Base-by-base conservation (phyloP, 73 alveolate genomes). In the Paramecium sexaurelia region DNA sequence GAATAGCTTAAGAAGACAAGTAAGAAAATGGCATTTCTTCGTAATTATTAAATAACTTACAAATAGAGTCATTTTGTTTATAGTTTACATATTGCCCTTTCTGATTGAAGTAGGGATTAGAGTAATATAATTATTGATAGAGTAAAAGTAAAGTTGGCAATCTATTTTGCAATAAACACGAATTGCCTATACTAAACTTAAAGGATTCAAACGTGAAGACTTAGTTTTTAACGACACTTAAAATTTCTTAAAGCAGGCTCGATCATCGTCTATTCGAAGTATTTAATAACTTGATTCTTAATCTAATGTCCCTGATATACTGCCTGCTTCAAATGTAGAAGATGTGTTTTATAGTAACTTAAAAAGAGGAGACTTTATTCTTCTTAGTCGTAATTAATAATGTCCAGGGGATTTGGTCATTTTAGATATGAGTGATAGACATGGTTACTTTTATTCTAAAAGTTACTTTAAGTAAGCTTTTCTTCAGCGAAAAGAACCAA, bases 341-440 rank as follows among this genome's bases (percentile, higher is more conserved):
- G 71, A 78, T 7, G 22, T 39, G 13, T 20, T 24, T 22, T 78
- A 78, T 45, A 24, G 45, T 45, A 39, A 78, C 8, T 24, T 78
- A 19, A 26, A 78, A 45, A 37, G 90, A 26, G 90, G 90, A 39
- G 90, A 78, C 36, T 78, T 78, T 19, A 78, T 78, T 10, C 71
- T 78, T 8, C 55, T 78, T 24, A 29, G 55, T 17, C 22, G 90
- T 1, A 78, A 78, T 33, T 43, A 78, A 78, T 43, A 78, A 45
- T 39, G 75, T 78, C 90, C 90, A 39, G 90, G 90, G 11, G 90
- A 78, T 27, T 29, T 78, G 22, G 45, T 78, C 22, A 39, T 78
- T 9, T 45, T 78, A 24, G 90, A 78, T 32, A 78, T 78, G 90
- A 78, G 90, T 20, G 90, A 78, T 78, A 78, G 55, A 41, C 55